Evolutionary conservation across 371 early-diverging fungal genomes (phyloP), one percentile per base, ranked within the genome.

Genomic region (Mortierella sp.): DNA sequence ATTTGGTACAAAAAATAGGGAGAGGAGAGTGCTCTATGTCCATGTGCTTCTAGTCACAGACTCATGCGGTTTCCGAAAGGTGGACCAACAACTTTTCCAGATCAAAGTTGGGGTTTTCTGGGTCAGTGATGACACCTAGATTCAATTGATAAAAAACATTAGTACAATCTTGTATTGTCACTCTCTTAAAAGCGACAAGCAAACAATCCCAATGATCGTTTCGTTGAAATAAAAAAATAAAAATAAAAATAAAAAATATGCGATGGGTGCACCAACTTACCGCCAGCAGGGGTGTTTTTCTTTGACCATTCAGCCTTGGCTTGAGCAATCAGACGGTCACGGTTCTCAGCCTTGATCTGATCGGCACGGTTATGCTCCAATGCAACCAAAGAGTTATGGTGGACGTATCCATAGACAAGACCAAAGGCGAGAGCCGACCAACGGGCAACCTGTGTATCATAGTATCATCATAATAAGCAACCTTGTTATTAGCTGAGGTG

Each of bases 341-440:
- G 88, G 77, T 88, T 89, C 37, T 86, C 87, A 72, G 90, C 89
- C 70, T 89, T 89, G 69, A 84, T 71, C 66, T 89, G 84, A 61
- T 85, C 80, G 78, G 87, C 85, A 75, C 86, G 88, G 67, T 74
- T 83, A 37, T 86, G 78, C 32, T 89, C 91, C 64, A 89, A 85
- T 73, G 87, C 87, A 65, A 86, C 86, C 80, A 93, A 85, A 49
- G 89, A 86, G 32, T 86, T 84, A 52, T 90, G 88, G 83, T 91
- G 93, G 49, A 87, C 83, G 75, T 84, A 88, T 58, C 93, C 93
- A 77, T 93, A 93, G 68, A 89, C 88, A 57, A 91, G 86, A 73
- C 93, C 93, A 66, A 86, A 84, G 67, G 87, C 91, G 70, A 91
- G 86, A 67, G 89, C 92, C 69, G 89, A 90, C 90, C 91, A 93